Evolutionary conservation across 2,329 filamentous ascomycete genomes (phyloP).

Genomic region (Myriosclerotinia duriaeana): DNA sequence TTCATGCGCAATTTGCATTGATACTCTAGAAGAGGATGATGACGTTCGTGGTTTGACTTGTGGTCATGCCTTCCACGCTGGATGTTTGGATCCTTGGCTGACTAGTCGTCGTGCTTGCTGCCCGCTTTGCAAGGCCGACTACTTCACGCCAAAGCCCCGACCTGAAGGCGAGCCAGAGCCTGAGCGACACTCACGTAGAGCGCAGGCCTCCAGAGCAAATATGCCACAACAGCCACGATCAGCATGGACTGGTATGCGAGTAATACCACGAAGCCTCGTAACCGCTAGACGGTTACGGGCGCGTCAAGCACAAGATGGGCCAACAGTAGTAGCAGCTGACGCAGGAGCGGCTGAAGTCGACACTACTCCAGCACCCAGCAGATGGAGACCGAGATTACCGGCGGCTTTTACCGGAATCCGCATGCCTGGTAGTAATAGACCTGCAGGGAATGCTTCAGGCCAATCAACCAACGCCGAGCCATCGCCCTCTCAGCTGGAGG

Average conservation of each 20-base stretch:
- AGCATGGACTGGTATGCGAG: constrained; percentile 37
- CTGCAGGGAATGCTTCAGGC: constrained; percentile 22
- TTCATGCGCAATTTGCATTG: constrained; percentile 94
- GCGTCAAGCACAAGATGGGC: constrained; percentile 15
- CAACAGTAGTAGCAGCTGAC: constrained; percentile 3
- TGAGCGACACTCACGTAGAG: constrained; percentile 35
- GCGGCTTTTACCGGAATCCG: constrained; percentile 36
- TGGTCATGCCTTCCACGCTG: constrained; percentile 97
- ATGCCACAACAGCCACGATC: constrained; percentile 35
- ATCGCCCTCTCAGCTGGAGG: constrained; percentile 41
- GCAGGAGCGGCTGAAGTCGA: constrained; percentile 21
- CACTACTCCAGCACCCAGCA: constrained; percentile 25
- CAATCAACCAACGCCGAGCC: constrained; percentile 25
- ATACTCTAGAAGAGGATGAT: constrained; percentile 90
- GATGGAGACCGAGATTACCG: constrained; percentile 33
- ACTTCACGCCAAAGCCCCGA: constrained; percentile 90
- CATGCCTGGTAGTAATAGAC: constrained; percentile 32
- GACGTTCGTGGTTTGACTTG: constrained; percentile 92
- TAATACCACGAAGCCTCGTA: constrained; percentile 34
- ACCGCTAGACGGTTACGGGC: constrained; percentile 6
- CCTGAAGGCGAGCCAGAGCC: constrained; percentile 44
- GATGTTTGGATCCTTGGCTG: constrained; percentile 94
- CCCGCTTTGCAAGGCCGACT: constrained; percentile 96
- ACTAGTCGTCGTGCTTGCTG: constrained; percentile 93
- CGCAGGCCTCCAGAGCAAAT: constrained; percentile 28